Conservation (phyloP, 805 yeast species). For the Jamesozyma jinghongensis region DNA sequence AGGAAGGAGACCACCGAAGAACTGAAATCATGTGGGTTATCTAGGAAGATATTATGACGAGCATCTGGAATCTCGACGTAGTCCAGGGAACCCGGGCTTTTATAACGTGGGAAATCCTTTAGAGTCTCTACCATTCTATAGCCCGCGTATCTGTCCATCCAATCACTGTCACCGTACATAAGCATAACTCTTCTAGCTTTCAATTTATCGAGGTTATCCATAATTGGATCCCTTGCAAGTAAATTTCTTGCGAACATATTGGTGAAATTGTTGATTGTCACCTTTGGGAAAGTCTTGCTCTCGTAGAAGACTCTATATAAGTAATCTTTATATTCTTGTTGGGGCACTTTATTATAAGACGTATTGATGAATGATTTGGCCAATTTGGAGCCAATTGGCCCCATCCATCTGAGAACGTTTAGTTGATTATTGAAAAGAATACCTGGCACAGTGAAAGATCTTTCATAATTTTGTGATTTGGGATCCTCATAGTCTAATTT, state of each 20-base stretch:
- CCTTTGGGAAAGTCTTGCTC: constrained; percentile 9
- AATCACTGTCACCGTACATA: constrained; percentile 61
- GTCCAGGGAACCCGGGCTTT: constrained; percentile 5
- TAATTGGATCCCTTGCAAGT: constrained; percentile 57
- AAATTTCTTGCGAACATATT: constrained; percentile 27
- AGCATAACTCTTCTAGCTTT: constrained; percentile 33
- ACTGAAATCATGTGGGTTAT: constrained; percentile 50
- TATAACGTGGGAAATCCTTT: constrained; percentile 7
- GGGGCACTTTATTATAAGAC: constrained; percentile 26
- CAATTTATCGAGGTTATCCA: constrained; percentile 42
- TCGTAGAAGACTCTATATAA: constrained; percentile 14
- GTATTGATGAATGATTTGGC: constrained; percentile 27
- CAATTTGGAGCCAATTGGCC: constrained; percentile 35
- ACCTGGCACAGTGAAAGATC: constrained; percentile 25
- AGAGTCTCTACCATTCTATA: constrained; percentile 14
- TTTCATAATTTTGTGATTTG: constrained; percentile 32
- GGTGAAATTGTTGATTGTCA: constrained; percentile 22
- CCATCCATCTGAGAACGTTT: constrained; percentile 38
- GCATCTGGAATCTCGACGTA: constrained; percentile 34
- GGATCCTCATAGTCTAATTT: constrained; percentile 33
- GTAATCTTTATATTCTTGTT: constrained; percentile 21
- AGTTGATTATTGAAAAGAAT: constrained; percentile 34
- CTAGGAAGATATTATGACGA: constrained; percentile 74
- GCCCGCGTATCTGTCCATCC: constrained; percentile 60
- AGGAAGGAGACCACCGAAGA: constrained; percentile 31